phyloP scores from a whole-genome alignment of 768 basidiomycete species.

The Russula sp. region DNA sequence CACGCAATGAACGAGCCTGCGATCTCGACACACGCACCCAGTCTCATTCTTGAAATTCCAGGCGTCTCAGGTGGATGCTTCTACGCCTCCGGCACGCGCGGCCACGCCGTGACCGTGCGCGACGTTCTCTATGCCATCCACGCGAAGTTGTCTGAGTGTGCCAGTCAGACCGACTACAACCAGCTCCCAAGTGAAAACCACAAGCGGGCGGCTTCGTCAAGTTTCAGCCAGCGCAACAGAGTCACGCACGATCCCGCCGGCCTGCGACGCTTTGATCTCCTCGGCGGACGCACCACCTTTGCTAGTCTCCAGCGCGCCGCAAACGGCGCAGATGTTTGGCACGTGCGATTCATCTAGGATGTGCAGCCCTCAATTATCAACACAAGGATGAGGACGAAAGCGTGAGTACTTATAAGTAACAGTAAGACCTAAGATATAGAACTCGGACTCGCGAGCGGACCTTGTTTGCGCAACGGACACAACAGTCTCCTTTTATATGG shows the following conservation, averaged over 20 bases:
- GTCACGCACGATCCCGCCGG: constrained; percentile 15
- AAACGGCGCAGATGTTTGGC: constrained; percentile 19
- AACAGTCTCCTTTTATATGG: not conserved
- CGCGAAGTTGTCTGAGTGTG: constrained; percentile 14
- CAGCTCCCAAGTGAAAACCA: constrained; percentile 13
- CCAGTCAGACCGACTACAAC: constrained; percentile 13
- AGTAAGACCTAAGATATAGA: constrained; percentile 2
- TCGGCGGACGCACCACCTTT: constrained; percentile 18
- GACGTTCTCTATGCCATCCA: constrained; percentile 17
- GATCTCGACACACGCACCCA: constrained; percentile 12
- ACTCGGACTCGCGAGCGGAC: constrained; percentile 6
- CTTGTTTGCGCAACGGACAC: not conserved
- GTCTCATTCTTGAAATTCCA: constrained; percentile 18
- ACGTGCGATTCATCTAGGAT: constrained; percentile 15
- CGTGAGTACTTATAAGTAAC: constrained; percentile 8
- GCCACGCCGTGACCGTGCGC: constrained; percentile 19
- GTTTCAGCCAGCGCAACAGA: constrained; percentile 15
- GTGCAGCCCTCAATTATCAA: not conserved
- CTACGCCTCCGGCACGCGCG: constrained; percentile 9
- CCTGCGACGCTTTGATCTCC: constrained; percentile 19
- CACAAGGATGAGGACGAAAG: not conserved
- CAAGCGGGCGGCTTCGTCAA: constrained; percentile 14
- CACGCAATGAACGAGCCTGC: constrained; percentile 16
- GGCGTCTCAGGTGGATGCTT: constrained; percentile 13
- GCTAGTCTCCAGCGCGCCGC: constrained; percentile 18